Evolutionary conservation across 2,329 filamentous ascomycete genomes (phyloP).

Genomic region (Microsporum canis): DNA sequence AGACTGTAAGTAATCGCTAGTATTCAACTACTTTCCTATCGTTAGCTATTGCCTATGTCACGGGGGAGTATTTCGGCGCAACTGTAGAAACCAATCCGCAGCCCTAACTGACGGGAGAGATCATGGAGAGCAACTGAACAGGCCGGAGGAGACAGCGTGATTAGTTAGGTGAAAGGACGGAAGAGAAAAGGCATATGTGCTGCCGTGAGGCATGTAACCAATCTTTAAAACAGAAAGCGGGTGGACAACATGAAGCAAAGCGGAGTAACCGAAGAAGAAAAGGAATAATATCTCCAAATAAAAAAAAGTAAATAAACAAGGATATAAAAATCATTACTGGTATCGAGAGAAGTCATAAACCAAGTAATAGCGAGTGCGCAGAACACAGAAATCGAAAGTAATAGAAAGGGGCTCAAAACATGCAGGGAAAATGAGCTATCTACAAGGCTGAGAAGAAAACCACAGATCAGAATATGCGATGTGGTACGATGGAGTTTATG

Average conservation of each 20-base stretch:
- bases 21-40: background rate
- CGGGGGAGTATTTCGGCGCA: background rate
- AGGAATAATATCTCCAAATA: background rate
- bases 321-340: background rate
- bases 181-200: slow-evolving; percentile 2
- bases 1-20: background rate
- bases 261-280: slow-evolving; percentile 7
- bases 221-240: slow-evolving; percentile 11
- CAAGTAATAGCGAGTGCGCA: background rate
- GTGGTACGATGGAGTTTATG: background rate
- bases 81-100: background rate
- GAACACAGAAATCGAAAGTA: background rate
- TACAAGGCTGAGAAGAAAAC: background rate
- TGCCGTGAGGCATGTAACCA: slow-evolving; percentile 21
- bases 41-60: background rate
- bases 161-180: background rate
- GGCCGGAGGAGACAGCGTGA: background rate
- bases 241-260: slow-evolving; percentile 14
- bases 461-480: background rate
- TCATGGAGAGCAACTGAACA: background rate
- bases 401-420: background rate
- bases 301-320: background rate
- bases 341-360: background rate
- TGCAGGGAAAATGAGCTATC: slow-evolving; percentile 9
- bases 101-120: background rate